These are phyloP conservation scores for Paramyrothecium sp. DNA, from an alignment of 2,329 filamentous ascomycete species.

Conservation along the genomic window DNA sequence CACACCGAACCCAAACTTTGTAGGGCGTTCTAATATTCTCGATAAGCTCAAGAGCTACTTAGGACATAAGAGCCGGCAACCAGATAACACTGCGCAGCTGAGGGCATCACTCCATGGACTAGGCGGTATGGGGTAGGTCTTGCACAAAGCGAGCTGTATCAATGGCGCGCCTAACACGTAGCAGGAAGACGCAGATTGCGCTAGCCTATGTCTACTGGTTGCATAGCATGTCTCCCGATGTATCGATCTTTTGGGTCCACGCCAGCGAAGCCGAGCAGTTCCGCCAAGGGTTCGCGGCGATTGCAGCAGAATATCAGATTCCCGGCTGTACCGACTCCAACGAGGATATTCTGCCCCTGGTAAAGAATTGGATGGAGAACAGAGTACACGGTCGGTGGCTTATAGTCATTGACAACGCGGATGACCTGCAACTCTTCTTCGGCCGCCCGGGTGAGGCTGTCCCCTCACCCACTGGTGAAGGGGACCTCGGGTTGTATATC, in stretches of 20 bases:
- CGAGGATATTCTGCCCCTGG: background rate
- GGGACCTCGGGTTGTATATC: slow-evolving; percentile 11
- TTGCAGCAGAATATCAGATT: slow-evolving; percentile 8
- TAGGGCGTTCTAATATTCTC: slow-evolving; percentile 7
- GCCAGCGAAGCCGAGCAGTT: slow-evolving; percentile 7
- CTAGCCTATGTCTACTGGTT: slow-evolving; percentile 9
- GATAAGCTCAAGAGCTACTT: slow-evolving; percentile 6
- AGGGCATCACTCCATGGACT: slow-evolving; percentile 11
- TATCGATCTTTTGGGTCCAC: slow-evolving; percentile 13
- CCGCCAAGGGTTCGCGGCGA: slow-evolving; percentile 8
- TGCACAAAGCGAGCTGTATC: background rate
- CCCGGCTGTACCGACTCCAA: background rate
- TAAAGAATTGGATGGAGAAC: background rate
- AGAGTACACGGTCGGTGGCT: slow-evolving; percentile 29
- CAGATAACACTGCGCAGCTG: too few relatives aligned
- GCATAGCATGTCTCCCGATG: slow-evolving; percentile 7
- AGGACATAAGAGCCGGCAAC: background rate
- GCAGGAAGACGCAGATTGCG: slow-evolving; percentile 12
- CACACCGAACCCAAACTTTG: slow-evolving; percentile 10
- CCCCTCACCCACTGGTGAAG: background rate
- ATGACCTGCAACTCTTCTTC: slow-evolving; percentile 31
- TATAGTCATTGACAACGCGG: slow-evolving; percentile 42
- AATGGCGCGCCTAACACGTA: background rate
- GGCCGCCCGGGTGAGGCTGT: slow-evolving; percentile 2
- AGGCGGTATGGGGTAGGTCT: slow-evolving; percentile 9